phyloP scores from a whole-genome alignment of 345 rosid genomes.

The Citrus trifoliata region DNA sequence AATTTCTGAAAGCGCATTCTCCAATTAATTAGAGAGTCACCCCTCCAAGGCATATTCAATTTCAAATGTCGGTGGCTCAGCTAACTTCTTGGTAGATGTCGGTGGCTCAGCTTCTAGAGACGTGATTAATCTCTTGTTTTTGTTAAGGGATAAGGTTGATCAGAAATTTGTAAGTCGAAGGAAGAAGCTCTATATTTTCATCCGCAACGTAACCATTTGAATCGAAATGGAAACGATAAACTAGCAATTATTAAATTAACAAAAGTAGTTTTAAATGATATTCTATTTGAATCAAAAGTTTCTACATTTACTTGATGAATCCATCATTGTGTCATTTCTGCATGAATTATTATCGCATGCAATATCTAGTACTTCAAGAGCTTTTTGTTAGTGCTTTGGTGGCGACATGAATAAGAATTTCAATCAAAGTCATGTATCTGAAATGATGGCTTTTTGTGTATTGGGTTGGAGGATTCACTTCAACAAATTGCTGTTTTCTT shows the following conservation, averaged over 20 bases:
- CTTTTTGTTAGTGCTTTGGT: constrained; percentile 58
- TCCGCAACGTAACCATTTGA: constrained; percentile 10
- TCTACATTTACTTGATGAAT: not conserved
- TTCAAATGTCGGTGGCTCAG: constrained; percentile 12
- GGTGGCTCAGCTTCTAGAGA: constrained; percentile 26
- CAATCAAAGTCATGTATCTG: constrained; percentile 31
- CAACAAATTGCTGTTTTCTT: no score
- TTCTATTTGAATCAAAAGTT: not conserved
- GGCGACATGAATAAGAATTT: constrained; percentile 48
- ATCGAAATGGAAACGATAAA: not conserved
- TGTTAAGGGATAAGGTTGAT: constrained; percentile 29
- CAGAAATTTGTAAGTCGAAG: constrained; percentile 11
- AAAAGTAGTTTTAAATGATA: constrained; percentile 1
- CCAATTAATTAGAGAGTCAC: no score
- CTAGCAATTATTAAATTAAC: no score
- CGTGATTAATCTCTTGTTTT: constrained; percentile 31
- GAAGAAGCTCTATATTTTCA: constrained; percentile 29
- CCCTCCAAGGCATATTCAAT: no score
- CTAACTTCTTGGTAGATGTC: constrained; percentile 27
- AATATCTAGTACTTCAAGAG: constrained; percentile 19
- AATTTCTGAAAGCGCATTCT: no score
- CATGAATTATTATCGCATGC: not conserved
- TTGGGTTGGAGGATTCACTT: no score
- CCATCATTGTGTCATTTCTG: not conserved
- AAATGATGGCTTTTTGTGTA: no score